Evolutionary conservation across 1,139 yeast species (phyloP), one percentile per base, ranked within the genome.

Genomic region (Yamadazyma songkhlaensis): DNA sequence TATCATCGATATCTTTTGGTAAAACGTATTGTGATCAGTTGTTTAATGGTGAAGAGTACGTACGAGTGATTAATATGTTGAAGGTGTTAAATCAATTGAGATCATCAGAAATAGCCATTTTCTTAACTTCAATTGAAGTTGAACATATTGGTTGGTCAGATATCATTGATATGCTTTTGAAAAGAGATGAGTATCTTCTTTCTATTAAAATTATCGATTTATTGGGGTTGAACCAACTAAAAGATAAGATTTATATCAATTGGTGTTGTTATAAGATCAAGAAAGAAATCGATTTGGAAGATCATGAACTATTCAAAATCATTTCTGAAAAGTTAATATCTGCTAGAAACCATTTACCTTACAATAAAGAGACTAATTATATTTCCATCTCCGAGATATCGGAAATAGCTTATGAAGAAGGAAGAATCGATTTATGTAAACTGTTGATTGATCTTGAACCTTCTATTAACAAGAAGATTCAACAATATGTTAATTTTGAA

Each of bases 1-100:
- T 92, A 25, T 73, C 79, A 43, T 95, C 96, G 0, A 96, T 92
- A 0, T 72, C 88, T 0, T 87, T 90, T 61, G 98, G 97, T 1
- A 92, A 90, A 54, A 72, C 87, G 0, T 79, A 84, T 29, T 57
- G 76, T 23, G 64, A 57, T 12, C 62, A 58, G 8, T 50, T 64
- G 3, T 61, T 69, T 13, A 74, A 81, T 53, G 67, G 87, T 2
- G 79, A 77, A 37, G 70, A 72, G 32, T 89, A 83, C 53, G 75
- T 88, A 4, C 64, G 67, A 17, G 74, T 79, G 3, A 67, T 90
- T 43, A 76, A 82, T 48, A 62, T 64, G 22, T 51, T 89, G 22
- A 75, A 87, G 45, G 79, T 88, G 0, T 63, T 89, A 40, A 92
- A 88, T 51, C 80, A 83, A 36, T 60, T 88, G 2, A 66, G 94